Evolutionary conservation across 176 grass and related monocot species (phyloP).

Genomic region (Canna indica): DNA sequence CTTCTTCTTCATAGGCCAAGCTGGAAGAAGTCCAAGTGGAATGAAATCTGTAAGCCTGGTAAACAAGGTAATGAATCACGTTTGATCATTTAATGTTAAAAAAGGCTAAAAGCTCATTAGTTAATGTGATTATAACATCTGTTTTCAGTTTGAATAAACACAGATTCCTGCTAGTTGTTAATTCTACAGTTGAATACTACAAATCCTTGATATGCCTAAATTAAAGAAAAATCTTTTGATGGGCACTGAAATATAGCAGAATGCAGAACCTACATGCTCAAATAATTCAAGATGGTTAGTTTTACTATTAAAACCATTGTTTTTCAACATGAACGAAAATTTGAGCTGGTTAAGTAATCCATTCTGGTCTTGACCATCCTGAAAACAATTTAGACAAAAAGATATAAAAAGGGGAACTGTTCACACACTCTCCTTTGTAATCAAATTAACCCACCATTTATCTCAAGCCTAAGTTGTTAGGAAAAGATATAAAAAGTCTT

Average conservation of each 20-base stretch:
- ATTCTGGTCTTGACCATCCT: too few species aligned
- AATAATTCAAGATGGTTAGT: neutral
- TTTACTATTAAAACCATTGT: too few species aligned
- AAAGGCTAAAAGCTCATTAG: neutral
- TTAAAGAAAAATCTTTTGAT: neutral
- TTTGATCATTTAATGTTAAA: neutral
- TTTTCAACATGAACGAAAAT: too few species aligned
- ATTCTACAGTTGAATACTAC: neutral
- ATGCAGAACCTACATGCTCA: neutral
- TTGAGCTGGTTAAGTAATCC: too few species aligned
- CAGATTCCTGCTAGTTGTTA: neutral
- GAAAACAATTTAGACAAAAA: too few species aligned
- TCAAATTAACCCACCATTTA: too few species aligned
- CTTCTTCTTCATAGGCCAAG: conserved; percentile 27
- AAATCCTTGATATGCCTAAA: neutral
- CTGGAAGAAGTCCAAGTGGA: conserved; percentile 17
- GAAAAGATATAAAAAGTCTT: too few species aligned
- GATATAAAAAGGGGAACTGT: too few species aligned
- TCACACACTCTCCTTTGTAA: too few species aligned
- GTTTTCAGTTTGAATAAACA: neutral
- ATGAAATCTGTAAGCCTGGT: conserved; percentile 13
- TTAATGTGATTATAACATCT: neutral
- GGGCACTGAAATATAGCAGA: neutral
- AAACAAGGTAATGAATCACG: conserved; percentile 27
- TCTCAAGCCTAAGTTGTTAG: too few species aligned